Percentiles rank a stretch among this genome's conserved stretches.
phyloP scores from a whole-genome alignment of 2,329 filamentous ascomycete species.

The Xylaria polymorpha region DNA sequence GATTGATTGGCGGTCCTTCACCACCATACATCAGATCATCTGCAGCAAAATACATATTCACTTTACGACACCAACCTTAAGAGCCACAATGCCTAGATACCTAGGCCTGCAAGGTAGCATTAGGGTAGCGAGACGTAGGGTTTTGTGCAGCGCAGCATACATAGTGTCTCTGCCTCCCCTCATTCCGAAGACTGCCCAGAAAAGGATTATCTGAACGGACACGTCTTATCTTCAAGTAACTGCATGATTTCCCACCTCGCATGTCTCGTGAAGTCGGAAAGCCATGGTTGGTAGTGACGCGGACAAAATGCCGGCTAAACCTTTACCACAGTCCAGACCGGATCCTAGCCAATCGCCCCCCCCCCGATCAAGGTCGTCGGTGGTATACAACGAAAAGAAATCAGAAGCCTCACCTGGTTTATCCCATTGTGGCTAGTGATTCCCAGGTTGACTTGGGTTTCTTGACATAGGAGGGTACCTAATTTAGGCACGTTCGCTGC shows the following conservation, averaged over 20 bases:
- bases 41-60: neutral
- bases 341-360: neutral
- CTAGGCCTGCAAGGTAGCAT: constrained; percentile 8
- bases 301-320: neutral
- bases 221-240: constrained; percentile 3
- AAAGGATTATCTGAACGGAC: neutral
- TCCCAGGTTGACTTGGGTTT: neutral
- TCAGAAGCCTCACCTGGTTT: neutral
- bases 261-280: neutral
- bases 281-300: neutral
- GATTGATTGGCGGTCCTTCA: constrained; percentile 6
- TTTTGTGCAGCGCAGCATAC: neutral
- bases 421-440: neutral
- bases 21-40: neutral
- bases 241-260: neutral
- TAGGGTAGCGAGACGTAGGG: neutral
- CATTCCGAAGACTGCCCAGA: neutral
- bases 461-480: constrained; percentile 26
- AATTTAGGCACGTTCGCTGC: constrained; percentile 44
- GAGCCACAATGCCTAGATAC: neutral
- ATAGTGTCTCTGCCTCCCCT: constrained; percentile 2
- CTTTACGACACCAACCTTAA: neutral
- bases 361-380: neutral
- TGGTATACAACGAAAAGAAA: neutral
- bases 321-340: neutral